Percentiles rank a stretch among this genome's conserved stretches.
phyloP scores from a whole-genome alignment of 1,284 basidiomycete genomes.

The Cryptococcus sp. region DNA sequence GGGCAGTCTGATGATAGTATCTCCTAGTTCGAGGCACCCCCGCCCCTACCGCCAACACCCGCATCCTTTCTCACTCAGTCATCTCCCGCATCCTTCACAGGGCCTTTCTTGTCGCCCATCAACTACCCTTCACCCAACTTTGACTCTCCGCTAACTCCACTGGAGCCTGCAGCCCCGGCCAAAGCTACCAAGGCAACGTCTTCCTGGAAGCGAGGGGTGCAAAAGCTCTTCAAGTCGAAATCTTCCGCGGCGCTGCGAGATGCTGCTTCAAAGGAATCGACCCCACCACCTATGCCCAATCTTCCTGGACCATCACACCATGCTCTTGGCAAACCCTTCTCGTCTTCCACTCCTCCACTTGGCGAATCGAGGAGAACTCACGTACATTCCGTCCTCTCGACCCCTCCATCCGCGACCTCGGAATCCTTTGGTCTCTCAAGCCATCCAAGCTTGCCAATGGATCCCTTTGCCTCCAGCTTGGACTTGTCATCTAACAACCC shows the following conservation, averaged over 20 bases:
- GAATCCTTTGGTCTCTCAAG: slow-evolving; percentile 21
- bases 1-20: not conserved
- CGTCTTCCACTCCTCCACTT: slow-evolving; percentile 31
- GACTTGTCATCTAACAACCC: slow-evolving; percentile 27
- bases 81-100: slow-evolving; percentile 20
- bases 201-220: slow-evolving; percentile 46
- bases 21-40: slow-evolving; percentile 27
- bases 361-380: slow-evolving; percentile 21
- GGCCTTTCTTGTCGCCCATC: slow-evolving; percentile 19
- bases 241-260: slow-evolving; percentile 40
- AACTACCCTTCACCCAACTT: slow-evolving; percentile 18
- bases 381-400: slow-evolving; percentile 9
- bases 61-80: slow-evolving; percentile 26
- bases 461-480: slow-evolving; percentile 44
- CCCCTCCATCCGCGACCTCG: slow-evolving; percentile 11
- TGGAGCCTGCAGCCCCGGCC: slow-evolving; percentile 1
- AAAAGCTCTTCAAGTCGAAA: slow-evolving; percentile 47
- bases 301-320: slow-evolving; percentile 13
- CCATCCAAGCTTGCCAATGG: slow-evolving; percentile 26
- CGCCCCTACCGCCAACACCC: slow-evolving; percentile 31
- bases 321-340: slow-evolving; percentile 30
- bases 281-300: slow-evolving; percentile 29
- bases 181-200: slow-evolving; percentile 22
- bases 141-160: slow-evolving; percentile 8
- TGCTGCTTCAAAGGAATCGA: slow-evolving; percentile 15